These are phyloP conservation scores for Cicer bijugum DNA, from an alignment of 306 rosid species.

Conservation along the genomic window DNA sequence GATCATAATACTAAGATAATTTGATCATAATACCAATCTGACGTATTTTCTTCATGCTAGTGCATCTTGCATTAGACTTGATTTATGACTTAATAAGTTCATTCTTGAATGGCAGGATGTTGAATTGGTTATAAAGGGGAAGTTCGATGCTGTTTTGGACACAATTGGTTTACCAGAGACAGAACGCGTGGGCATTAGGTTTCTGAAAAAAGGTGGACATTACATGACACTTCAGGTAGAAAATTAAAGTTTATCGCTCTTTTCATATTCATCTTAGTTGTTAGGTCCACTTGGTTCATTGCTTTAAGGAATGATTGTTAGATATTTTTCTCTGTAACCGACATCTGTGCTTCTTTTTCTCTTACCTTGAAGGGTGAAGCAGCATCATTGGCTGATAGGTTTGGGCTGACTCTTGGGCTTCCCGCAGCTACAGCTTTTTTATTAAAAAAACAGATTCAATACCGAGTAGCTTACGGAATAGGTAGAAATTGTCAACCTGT, in stretches of 20 bases:
- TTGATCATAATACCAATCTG: constrained; percentile 9
- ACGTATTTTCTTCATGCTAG: constrained; percentile 16
- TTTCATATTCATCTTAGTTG: constrained; percentile 34
- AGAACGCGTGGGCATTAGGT: constrained; percentile 70
- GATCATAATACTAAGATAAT: not conserved
- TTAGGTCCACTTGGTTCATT: constrained; percentile 14
- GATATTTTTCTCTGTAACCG: constrained; percentile 30
- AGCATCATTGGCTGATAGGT: constrained; percentile 77
- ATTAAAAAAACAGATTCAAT: constrained; percentile 67
- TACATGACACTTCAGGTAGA: constrained; percentile 99
- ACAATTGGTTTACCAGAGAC: constrained; percentile 87
- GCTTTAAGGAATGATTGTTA: constrained; percentile 8
- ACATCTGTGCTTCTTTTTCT: constrained; percentile 33
- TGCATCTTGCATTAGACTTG: constrained; percentile 30
- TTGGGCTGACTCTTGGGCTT: constrained; percentile 77
- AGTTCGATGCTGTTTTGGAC: constrained; percentile 93
- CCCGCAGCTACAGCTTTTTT: constrained; percentile 63
- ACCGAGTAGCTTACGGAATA: constrained; percentile 73
- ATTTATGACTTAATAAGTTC: constrained; percentile 33
- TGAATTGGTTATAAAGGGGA: constrained; percentile 75
- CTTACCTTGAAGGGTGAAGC: constrained; percentile 79
- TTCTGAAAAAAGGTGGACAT: constrained; percentile 89
- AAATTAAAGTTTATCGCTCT: constrained; percentile 36
- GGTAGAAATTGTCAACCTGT: constrained; percentile 52
- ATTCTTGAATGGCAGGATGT: constrained; percentile 58